Conservation (phyloP, 2,329 filamentous ascomycete genomes). For the Cercospora zeae-maydis region DNA sequence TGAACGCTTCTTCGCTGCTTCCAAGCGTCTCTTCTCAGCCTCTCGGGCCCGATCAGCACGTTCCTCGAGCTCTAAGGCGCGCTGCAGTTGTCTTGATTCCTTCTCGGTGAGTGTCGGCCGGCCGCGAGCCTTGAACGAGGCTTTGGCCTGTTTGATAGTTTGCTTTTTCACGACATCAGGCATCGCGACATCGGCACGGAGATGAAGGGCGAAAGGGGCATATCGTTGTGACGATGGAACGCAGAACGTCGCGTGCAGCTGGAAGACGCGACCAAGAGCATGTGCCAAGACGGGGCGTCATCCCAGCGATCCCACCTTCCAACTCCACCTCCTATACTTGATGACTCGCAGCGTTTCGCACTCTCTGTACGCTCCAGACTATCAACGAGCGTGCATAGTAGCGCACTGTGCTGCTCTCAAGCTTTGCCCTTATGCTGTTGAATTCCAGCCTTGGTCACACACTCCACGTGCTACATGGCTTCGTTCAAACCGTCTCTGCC, state of each 20-base stretch:
- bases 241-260: background rate
- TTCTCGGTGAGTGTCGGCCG: slow-evolving; percentile 31
- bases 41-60: slow-evolving; percentile 36
- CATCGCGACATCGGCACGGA: slow-evolving; percentile 12
- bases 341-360: no score
- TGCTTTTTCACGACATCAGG: slow-evolving; percentile 25
- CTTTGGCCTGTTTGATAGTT: slow-evolving; percentile 39
- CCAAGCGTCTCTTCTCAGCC: slow-evolving; percentile 32
- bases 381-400: no score
- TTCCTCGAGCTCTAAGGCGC: slow-evolving; percentile 34
- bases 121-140: slow-evolving; percentile 36
- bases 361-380: no score
- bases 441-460: no score
- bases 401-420: no score
- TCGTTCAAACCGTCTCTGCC: no score
- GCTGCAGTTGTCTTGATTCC: slow-evolving; percentile 36
- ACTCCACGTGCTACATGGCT: no score
- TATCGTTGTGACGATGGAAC: background rate
- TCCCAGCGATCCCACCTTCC: no score
- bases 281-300: background rate
- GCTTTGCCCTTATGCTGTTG: no score
- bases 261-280: background rate
- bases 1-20: slow-evolving; percentile 31
- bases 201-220: background rate
- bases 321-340: no score